Evolutionary conservation across 2,329 filamentous ascomycete species (phyloP), one percentile per base, ranked within the genome.

Genomic region (Fusarium armeniacum): DNA sequence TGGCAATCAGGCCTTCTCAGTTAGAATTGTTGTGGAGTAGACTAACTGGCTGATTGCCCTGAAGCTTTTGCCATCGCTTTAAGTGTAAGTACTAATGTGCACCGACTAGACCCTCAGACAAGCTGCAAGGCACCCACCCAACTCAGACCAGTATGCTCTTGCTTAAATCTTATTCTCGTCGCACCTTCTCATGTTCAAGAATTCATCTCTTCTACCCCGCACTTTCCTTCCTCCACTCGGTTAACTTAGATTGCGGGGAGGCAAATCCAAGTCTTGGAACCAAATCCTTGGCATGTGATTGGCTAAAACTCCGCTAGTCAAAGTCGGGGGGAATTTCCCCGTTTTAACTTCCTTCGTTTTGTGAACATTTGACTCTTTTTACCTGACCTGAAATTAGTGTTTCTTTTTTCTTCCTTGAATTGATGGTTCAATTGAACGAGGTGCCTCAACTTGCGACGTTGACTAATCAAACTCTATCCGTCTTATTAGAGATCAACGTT

Each of bases 311-410:
- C 32, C 47, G n/a, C 43, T 57, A 63, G 60, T 33, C 22, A 38
- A 35, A 46, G 40, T 61, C 69, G 69, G 71, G 65, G 69, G 58
- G 54, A 67, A 61, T 73, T 73, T 68, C 71, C 71, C 68, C 67
- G 50, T 35, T 72, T 69, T 51, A 62, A 67, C 69, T 61, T 47
- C 45, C 46, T 50, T 58, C 43, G 28, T 30, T 50, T 56, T 50
- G 67, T 55, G 61, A 62, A 64, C 61, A 30, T 30, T 30, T 28
- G 50, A 62, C 30, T 40, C 49, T 30, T 44, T 49, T 35, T 33
- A 20, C 47, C 41, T 43, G 62, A 62, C 40, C 50, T 65, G 50
- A 62, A 57, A 32, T 41, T 55, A 22, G 30, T 40, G 43, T 51
- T 52, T 57, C 35, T 26, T 50, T 46, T 50, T 50, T 36, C 8